A percentile compares a stretch with the other conserved stretches of the same genome.
Conservation (phyloP, 768 basidiomycete species). For the Butyriboletus loyo region DNA sequence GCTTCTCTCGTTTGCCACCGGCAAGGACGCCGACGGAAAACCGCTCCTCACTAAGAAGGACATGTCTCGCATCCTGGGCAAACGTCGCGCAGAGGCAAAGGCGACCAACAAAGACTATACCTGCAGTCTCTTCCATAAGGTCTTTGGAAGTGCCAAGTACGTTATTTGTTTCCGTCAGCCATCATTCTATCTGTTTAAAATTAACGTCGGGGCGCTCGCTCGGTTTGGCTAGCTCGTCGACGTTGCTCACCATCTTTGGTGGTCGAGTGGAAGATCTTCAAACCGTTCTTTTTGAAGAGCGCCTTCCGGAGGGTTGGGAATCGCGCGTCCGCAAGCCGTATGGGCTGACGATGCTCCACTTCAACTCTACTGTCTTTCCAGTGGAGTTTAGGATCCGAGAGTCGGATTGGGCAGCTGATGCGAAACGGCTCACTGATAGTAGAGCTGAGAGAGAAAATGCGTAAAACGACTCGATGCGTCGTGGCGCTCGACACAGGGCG, state of each 20-base stretch:
- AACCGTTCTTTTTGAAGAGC: conserved; percentile 59
- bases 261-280: conserved; percentile 57
- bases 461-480: neutral
- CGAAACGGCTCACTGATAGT: neutral
- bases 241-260: conserved; percentile 66
- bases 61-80: conserved; percentile 53
- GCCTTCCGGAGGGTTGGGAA: conserved; percentile 72
- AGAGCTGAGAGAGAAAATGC: no score
- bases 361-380: conserved; percentile 43
- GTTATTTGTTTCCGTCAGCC: conserved; percentile 18
- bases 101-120: conserved; percentile 57
- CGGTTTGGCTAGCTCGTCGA: conserved; percentile 49
- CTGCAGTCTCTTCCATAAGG: conserved; percentile 48
- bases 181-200: neutral
- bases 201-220: neutral
- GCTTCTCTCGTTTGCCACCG: conserved; percentile 57
- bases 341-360: conserved; percentile 57
- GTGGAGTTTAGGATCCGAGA: conserved; percentile 21
- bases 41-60: conserved; percentile 53
- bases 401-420: conserved; percentile 20
- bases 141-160: conserved; percentile 71
- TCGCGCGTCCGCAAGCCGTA: conserved; percentile 48
- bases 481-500: neutral
- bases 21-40: conserved; percentile 49
- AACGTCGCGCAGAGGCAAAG: conserved; percentile 60